phyloP scores from a whole-genome alignment of 768 basidiomycete species.

The Clathrus columnatus region DNA sequence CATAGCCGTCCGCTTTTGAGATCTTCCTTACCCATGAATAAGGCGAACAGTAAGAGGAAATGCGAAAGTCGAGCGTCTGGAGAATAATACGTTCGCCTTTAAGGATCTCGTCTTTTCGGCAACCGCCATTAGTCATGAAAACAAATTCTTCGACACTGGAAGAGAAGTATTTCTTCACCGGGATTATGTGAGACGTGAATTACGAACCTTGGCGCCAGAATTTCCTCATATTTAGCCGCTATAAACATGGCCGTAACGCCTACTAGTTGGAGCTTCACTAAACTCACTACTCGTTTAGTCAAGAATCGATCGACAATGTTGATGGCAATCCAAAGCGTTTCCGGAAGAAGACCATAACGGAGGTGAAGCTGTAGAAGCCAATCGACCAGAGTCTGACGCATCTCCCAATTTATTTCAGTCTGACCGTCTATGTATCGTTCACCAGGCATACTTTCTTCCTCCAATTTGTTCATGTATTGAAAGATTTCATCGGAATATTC shows the following conservation, averaged over 20 bases:
- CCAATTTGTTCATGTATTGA: constrained; percentile 87
- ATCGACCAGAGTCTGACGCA: constrained; percentile 95
- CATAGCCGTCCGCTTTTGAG: constrained; percentile 97
- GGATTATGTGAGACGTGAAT: not conserved
- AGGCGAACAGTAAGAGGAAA: constrained; percentile 97
- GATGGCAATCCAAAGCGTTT: constrained; percentile 98
- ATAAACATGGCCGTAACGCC: constrained; percentile 99
- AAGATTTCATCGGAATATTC: constrained; percentile 99
- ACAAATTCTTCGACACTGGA: constrained; percentile 87
- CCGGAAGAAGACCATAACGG: constrained; percentile 97
- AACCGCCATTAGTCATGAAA: constrained; percentile 94
- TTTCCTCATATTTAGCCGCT: constrained; percentile 98
- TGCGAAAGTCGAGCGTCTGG: constrained; percentile 87
- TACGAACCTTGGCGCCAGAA: constrained; percentile 76
- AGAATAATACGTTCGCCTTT: constrained; percentile 97
- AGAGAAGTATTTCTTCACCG: not conserved
- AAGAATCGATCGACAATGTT: constrained; percentile 94
- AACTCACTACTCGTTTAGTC: constrained; percentile 76
- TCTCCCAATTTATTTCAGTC: constrained; percentile 84
- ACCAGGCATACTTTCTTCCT: constrained; percentile 85
- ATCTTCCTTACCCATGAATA: constrained; percentile 99
- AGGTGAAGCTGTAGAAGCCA: constrained; percentile 98
- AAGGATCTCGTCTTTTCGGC: constrained; percentile 90
- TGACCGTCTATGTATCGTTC: constrained; percentile 92
- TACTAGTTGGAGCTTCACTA: constrained; percentile 90